Percentiles rank a stretch among this genome's conserved stretches.
Evolutionary conservation across 148 eudicot species (phyloP).

Genomic region (Nyssa sinensis): DNA sequence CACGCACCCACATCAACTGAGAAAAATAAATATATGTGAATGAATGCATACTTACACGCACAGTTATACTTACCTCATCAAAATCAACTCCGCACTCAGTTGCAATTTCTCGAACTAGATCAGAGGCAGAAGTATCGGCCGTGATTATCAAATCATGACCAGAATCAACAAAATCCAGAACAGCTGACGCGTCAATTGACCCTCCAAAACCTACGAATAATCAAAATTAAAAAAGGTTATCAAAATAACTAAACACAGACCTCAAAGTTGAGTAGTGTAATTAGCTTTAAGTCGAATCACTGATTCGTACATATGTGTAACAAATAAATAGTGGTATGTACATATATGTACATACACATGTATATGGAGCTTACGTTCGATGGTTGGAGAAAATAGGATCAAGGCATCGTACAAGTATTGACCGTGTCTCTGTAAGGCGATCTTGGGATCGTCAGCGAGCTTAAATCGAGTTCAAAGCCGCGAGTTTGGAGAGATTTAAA

Average conservation of each 20-base stretch:
- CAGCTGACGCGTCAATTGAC: conserved; percentile 37
- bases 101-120: conserved; percentile 51
- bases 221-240: conserved; percentile 3
- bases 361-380: conserved; percentile 33
- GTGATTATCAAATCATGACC: conserved; percentile 62
- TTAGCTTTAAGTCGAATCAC: no score
- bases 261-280: no score
- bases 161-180: conserved; percentile 60
- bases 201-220: conserved; percentile 41
- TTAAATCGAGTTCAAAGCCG: conserved; percentile 56
- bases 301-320: no score
- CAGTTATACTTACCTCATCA: conserved; percentile 44
- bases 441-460: conserved; percentile 48
- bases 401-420: conserved; percentile 54
- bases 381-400: conserved; percentile 46
- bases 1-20: no score
- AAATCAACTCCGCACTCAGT: conserved; percentile 63
- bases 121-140: conserved; percentile 50
- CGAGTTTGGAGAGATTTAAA: conserved; percentile 41
- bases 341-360: neutral
- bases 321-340: no score
- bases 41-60: no score
- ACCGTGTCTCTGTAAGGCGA: conserved; percentile 46
- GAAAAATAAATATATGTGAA: no score
- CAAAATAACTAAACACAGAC: conserved; percentile 1